phyloP scores from a whole-genome alignment of 2,329 filamentous ascomycete species.

The Graphilbum fragrans region DNA sequence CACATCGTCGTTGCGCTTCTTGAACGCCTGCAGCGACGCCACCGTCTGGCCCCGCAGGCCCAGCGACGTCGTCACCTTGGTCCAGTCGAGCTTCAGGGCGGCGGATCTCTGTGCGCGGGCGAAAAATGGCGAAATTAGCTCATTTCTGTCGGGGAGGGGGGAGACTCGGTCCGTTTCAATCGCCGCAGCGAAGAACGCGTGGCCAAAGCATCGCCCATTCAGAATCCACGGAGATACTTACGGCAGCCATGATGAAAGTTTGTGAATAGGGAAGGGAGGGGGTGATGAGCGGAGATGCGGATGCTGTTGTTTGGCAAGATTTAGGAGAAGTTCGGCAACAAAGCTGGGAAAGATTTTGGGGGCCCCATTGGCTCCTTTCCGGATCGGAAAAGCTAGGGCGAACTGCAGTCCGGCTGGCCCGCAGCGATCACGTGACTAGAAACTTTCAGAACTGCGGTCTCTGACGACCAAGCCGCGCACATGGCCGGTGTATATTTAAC shows the following conservation, averaged over 20 bases:
- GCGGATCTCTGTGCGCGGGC: slow-evolving; percentile 69
- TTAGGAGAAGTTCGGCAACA: not conserved
- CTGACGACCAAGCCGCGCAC: not conserved
- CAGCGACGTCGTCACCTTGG: slow-evolving; percentile 84
- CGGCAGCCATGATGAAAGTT: slow-evolving; percentile 12
- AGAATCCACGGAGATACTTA: slow-evolving; percentile 7
- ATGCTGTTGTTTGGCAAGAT: not conserved
- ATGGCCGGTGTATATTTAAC: no score
- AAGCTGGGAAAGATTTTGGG: slow-evolving; percentile 4
- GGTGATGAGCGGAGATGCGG: slow-evolving; percentile 1
- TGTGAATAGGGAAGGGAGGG: not conserved
- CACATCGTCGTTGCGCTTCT: slow-evolving; percentile 98
- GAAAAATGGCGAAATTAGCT: slow-evolving; percentile 36
- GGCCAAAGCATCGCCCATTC: not conserved
- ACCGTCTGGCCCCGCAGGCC: slow-evolving; percentile 94
- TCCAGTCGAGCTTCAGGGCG: slow-evolving; percentile 99
- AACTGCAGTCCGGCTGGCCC: not conserved
- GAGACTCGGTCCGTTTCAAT: no score
- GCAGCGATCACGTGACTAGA: slow-evolving; percentile 8
- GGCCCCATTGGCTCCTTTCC: no score
- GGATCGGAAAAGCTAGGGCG: slow-evolving; percentile 13
- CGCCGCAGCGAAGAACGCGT: no score
- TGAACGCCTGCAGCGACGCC: slow-evolving; percentile 85
- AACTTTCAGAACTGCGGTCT: not conserved
- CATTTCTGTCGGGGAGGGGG: no score